phyloP scores from a whole-genome alignment of 2,329 filamentous ascomycete genomes.

The Phialophora chinensis region DNA sequence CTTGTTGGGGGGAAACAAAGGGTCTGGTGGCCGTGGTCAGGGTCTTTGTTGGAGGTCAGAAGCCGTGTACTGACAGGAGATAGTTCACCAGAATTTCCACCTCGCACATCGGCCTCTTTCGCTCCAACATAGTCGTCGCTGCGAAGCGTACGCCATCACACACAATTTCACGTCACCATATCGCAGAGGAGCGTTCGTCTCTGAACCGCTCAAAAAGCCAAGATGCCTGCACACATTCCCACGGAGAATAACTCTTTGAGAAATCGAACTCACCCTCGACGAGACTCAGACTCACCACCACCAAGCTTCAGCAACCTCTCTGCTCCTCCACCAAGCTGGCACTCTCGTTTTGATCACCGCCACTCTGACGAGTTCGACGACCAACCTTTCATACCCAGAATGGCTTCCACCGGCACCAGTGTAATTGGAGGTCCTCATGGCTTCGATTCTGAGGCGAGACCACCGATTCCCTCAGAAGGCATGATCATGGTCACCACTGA shows the following conservation, averaged over 20 bases:
- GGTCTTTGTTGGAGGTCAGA: too few relatives aligned
- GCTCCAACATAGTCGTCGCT: conserved; percentile 1
- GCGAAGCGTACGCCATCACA: conserved; percentile 5
- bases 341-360: background rate
- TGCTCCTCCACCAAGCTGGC: too few relatives aligned
- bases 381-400: background rate
- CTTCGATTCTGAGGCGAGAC: background rate
- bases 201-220: background rate
- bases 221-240: conserved; percentile 1
- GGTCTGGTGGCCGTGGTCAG: too few relatives aligned
- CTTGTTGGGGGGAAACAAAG: too few relatives aligned
- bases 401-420: conserved; percentile 2
- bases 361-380: background rate
- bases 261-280: background rate
- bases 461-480: conserved; percentile 13
- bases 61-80: too few relatives aligned
- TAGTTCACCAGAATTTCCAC: background rate
- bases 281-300: background rate
- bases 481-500: conserved; percentile 17
- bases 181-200: conserved; percentile 3
- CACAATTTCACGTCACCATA: conserved; percentile 1
- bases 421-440: conserved; percentile 2
- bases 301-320: too few relatives aligned
- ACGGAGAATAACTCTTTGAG: background rate
- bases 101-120: background rate